Evolutionary conservation across 2,329 filamentous ascomycete genomes (phyloP), one percentile per base, ranked within the genome.

Genomic region (Thielaviopsis euricoi): DNA sequence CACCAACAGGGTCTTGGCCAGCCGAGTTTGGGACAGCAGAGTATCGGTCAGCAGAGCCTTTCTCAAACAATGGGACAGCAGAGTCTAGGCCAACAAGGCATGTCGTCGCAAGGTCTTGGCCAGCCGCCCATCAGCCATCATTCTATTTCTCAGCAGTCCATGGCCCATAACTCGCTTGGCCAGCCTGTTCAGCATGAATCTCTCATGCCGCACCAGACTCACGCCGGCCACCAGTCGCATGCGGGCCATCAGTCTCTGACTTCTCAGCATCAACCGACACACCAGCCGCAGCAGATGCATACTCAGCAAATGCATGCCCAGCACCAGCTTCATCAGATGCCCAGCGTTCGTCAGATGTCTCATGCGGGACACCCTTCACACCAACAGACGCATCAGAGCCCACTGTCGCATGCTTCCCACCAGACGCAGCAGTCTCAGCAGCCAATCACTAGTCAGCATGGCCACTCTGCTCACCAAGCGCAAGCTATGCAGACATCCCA

Each of bases 101-200:
- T 60, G 19, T 23, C 52, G 23, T 52, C 54, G 6, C 59, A 60
- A 17, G 53, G 52, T 19, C 46, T 60, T 9, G 33, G 52, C 3
- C 59, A 60, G 17, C 55, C 52, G 46, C 55, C 59, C 19, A 48
- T 60, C 52, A 46, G 52, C 12, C 52, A 57, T 12, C 58, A 60
- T 33, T 51, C 48, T 25, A 21, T 51, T 15, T 23, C 19, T 5
- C 48, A 51, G 48, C 55, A 57, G n/a, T 43, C 65, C 51, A 60
- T 65, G 53, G 46, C 33, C 21, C 48, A 51, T 13, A 15, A 21
- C 10, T 51, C 48, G 21, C 48, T 51, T 22, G 69, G 65, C 60
- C 73, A 74, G 63, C 65, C 71, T 53, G 70, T 73, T 55, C 70
- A 71, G 54, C 73, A 71, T 63, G 71, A 74, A 55, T 63, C 69